A percentile compares a stretch with the other conserved stretches of the same genome.
These are phyloP conservation scores for Schizothecium vesticola DNA, from an alignment of 495 filamentous ascomycete genomes.

Conservation along the genomic window DNA sequence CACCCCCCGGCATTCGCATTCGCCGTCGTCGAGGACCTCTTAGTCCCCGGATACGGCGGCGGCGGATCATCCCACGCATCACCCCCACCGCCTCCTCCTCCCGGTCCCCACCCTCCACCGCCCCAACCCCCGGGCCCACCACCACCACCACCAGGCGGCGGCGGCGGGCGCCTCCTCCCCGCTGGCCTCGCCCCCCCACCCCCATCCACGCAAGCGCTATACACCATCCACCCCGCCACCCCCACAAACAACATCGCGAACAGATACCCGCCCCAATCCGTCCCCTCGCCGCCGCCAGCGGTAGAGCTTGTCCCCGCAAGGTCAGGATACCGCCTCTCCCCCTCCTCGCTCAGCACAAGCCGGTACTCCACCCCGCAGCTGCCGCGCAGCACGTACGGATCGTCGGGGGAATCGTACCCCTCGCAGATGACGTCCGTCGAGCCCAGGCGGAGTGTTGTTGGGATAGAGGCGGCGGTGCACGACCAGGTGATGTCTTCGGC, in stretches of 20 bases:
- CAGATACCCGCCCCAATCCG: conserved; percentile 19
- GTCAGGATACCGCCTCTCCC: conserved; percentile 63
- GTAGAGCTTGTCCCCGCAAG: too few species aligned
- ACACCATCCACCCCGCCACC: conserved; percentile 50
- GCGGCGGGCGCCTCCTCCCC: conserved; percentile 6
- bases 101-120: conserved; percentile 18
- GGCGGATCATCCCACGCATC: conserved; percentile 52
- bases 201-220: conserved; percentile 31
- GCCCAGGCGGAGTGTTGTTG: conserved; percentile 80
- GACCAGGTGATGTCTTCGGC: conserved; percentile 80
- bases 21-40: conserved; percentile 18
- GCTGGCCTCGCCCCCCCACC: conserved; percentile 9
- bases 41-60: conserved; percentile 49
- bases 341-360: conserved; percentile 72
- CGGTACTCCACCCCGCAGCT: conserved; percentile 93
- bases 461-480: conserved; percentile 67
- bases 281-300: too few species aligned
- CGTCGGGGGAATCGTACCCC: conserved; percentile 69
- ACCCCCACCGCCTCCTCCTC: conserved; percentile 26
- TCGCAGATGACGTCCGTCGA: conserved; percentile 90
- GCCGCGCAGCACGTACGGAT: conserved; percentile 79
- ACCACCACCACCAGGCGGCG: conserved; percentile 10
- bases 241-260: conserved; percentile 37
- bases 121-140: conserved; percentile 15
- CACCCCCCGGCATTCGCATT: conserved; percentile 44